Evolutionary conservation across 495 filamentous ascomycete genomes (phyloP).

Genomic region (Parachaetomium inaequale): DNA sequence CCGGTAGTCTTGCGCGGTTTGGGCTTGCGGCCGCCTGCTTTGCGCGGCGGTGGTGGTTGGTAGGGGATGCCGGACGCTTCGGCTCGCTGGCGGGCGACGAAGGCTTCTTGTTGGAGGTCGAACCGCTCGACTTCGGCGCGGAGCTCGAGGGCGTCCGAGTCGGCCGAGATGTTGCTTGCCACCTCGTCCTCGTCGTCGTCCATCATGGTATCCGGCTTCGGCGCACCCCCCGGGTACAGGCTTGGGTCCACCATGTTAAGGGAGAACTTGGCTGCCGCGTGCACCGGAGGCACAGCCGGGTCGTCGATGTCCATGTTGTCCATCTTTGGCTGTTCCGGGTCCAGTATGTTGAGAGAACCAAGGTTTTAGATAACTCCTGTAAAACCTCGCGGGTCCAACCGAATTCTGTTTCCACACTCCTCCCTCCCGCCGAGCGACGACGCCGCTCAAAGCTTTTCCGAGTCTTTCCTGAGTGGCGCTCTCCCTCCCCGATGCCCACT

Average conservation of each 20-base stretch:
- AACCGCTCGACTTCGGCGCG: slow-evolving; percentile 35
- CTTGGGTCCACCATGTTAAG: slow-evolving; percentile 20
- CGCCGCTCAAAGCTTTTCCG: background rate
- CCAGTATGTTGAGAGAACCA: too few relatives aligned
- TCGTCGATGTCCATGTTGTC: slow-evolving; percentile 27
- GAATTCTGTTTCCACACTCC: background rate
- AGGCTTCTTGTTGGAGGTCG: slow-evolving; percentile 34
- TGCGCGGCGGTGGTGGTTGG: slow-evolving; percentile 12
- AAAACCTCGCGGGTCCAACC: background rate
- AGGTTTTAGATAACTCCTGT: too few relatives aligned
- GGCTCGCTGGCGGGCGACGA: slow-evolving; percentile 31
- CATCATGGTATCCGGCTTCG: slow-evolving; percentile 9
- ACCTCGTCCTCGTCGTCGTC: slow-evolving; percentile 18
- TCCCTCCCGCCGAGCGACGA: background rate
- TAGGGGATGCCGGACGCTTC: slow-evolving; percentile 18
- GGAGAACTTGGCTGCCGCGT: background rate
- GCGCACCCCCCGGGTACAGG: slow-evolving; percentile 4
- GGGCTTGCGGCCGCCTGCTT: slow-evolving; percentile 13
- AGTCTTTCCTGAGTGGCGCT: background rate
- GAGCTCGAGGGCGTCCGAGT: slow-evolving; percentile 40
- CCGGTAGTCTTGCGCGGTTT: slow-evolving; percentile 44
- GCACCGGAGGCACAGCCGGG: background rate
- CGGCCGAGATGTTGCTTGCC: slow-evolving; percentile 33
- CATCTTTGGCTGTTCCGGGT: slow-evolving; percentile 14
- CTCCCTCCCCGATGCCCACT: background rate